Evolutionary conservation across 352 stramenopile genomes (phyloP).

Genomic region (Phytophthora agathidicida): DNA sequence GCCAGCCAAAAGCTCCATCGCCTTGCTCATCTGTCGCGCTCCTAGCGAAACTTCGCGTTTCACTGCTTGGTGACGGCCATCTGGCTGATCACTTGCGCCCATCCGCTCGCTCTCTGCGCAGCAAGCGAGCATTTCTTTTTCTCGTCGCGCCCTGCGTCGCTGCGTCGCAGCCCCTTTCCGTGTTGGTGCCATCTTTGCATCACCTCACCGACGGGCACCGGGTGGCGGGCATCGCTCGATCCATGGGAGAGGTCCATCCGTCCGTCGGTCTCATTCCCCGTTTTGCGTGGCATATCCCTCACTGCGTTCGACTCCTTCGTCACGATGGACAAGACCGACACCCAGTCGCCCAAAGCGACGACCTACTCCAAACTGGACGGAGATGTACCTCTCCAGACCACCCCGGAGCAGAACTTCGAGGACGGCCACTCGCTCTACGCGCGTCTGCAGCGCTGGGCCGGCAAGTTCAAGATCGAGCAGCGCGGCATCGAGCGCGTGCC

Average conservation of each 20-base stretch:
- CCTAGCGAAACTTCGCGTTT: constrained; percentile 10
- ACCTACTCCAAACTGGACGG: constrained; percentile 32
- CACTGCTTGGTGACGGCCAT: constrained; percentile 9
- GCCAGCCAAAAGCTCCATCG: too few species aligned
- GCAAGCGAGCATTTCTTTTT: constrained; percentile 19
- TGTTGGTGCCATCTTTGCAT: constrained; percentile 33
- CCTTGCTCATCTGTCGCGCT: background rate
- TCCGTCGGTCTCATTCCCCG: constrained; percentile 19
- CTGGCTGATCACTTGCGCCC: constrained; percentile 13
- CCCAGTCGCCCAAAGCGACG: constrained; percentile 22
- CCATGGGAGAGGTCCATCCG: constrained; percentile 4
- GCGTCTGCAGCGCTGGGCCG: constrained; percentile 30
- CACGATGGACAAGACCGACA: constrained; percentile 33
- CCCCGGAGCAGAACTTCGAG: constrained; percentile 17
- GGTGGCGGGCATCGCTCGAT: constrained; percentile 10
- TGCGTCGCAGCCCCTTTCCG: constrained; percentile 21
- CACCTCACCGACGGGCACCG: constrained; percentile 9
- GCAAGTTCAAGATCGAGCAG: constrained; percentile 49
- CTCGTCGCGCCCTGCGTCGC: constrained; percentile 21
- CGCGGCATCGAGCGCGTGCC: constrained; percentile 55
- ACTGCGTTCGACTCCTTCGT: constrained; percentile 1
- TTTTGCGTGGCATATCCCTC: constrained; percentile 16
- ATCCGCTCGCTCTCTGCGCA: constrained; percentile 20
- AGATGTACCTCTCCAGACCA: constrained; percentile 22
- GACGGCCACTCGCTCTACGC: constrained; percentile 30